phyloP scores from a whole-genome alignment of 2,329 filamentous ascomycete species.

The Sarocladium oryzae region DNA sequence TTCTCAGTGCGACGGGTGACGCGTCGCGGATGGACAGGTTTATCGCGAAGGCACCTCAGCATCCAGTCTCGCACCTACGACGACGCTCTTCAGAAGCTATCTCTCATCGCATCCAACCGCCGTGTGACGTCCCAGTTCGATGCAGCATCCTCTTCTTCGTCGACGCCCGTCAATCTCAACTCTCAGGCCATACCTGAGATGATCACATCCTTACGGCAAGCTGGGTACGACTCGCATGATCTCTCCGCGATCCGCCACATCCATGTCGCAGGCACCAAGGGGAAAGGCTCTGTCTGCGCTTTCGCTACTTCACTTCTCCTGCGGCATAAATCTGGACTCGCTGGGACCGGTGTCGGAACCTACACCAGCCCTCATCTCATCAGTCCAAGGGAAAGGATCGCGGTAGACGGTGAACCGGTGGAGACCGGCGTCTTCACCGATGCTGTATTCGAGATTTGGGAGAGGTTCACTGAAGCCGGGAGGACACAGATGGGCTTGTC shows the following conservation, averaged over 20 bases:
- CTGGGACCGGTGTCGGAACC: constrained; percentile 49
- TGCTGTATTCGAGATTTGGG: constrained; percentile 84
- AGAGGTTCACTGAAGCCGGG: constrained; percentile 41
- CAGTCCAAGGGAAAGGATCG: constrained; percentile 77
- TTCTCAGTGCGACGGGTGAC: background rate
- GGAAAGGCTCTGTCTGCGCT: constrained; percentile 84
- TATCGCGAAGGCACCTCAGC: background rate
- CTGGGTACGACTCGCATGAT: constrained; percentile 58
- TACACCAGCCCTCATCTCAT: constrained; percentile 85
- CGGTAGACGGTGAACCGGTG: constrained; percentile 67
- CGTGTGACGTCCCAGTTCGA: constrained; percentile 50
- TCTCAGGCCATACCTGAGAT: constrained; percentile 74
- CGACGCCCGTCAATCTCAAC: constrained; percentile 50
- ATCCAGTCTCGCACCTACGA: constrained; percentile 37
- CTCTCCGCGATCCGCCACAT: constrained; percentile 47
- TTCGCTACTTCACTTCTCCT: constrained; percentile 71
- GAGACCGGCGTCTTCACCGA: constrained; percentile 61
- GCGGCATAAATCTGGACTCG: constrained; percentile 27
- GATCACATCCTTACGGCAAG: constrained; percentile 66
- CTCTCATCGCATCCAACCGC: constrained; percentile 74
- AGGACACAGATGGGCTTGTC: constrained; percentile 21
- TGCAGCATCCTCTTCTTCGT: constrained; percentile 29
- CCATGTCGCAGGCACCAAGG: constrained; percentile 90
- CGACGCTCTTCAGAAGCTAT: constrained; percentile 67
- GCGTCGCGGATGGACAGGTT: background rate